Evolutionary conservation across 2,329 filamentous ascomycete species (phyloP).

Genomic region (Colletotrichum sp.): DNA sequence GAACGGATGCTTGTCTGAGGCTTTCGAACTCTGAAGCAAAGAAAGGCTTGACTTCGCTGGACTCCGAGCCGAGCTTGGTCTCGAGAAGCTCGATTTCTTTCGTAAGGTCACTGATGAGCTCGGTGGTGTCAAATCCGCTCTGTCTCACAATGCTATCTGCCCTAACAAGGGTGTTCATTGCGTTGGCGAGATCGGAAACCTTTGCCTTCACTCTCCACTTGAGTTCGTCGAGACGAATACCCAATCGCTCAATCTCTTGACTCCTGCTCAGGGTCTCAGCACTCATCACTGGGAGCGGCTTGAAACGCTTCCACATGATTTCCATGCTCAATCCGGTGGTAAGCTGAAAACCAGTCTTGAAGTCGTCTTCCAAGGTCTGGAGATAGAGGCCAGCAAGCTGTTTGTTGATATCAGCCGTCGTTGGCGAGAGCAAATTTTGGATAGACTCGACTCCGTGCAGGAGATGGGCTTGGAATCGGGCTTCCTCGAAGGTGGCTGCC

Average conservation of each 20-base stretch:
- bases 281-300: constrained; percentile 63
- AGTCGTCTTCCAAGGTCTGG: constrained; percentile 55
- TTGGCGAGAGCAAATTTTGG: constrained; percentile 31
- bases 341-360: constrained; percentile 74
- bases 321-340: constrained; percentile 83
- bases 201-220: constrained; percentile 62
- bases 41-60: constrained; percentile 50
- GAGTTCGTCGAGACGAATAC: constrained; percentile 63
- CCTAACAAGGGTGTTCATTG: constrained; percentile 59
- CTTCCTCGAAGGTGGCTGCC: constrained; percentile 60
- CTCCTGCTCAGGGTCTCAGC: constrained; percentile 49
- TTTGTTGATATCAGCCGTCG: constrained; percentile 29
- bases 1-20: constrained; percentile 56
- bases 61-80: constrained; percentile 44
- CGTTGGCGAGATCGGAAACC: constrained; percentile 55
- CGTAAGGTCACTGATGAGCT: constrained; percentile 54
- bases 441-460: constrained; percentile 53
- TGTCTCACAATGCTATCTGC: constrained; percentile 62
- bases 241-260: constrained; percentile 59
- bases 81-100: constrained; percentile 59
- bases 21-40: constrained; percentile 61
- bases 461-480: constrained; percentile 68
- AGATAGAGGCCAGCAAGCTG: constrained; percentile 46
- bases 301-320: constrained; percentile 73
- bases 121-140: constrained; percentile 44